Conservation (phyloP, 164 flowering plant genomes). For the Aristolochia contorta region DNA sequence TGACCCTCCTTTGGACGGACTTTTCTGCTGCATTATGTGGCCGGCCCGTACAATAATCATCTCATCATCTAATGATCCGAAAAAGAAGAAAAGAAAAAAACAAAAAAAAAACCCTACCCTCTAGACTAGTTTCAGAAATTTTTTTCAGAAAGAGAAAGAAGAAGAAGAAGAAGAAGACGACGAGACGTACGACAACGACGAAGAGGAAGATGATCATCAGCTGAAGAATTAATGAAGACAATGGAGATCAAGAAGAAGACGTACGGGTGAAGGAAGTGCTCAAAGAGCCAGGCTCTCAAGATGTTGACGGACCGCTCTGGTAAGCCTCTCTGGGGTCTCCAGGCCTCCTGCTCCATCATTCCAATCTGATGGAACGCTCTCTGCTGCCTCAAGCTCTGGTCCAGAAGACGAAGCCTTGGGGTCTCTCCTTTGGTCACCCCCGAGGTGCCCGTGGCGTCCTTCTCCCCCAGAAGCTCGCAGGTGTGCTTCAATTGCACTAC, state of each 20-base stretch:
- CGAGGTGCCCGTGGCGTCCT: constrained; percentile 39
- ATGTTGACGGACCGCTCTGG: constrained; percentile 95
- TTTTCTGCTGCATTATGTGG: too few relatives aligned
- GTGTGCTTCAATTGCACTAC: constrained; percentile 62
- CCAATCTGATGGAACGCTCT: constrained; percentile 87
- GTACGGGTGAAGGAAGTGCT: constrained; percentile 98
- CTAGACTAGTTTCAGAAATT: too few relatives aligned
- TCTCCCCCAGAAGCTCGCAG: constrained; percentile 82
- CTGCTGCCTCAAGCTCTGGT: constrained; percentile 88
- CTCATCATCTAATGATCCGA: too few relatives aligned
- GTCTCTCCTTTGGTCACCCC: constrained; percentile 95
- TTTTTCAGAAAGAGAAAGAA: background rate
- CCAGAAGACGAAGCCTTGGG: constrained; percentile 72
- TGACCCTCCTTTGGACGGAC: too few relatives aligned
- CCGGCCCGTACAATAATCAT: too few relatives aligned
- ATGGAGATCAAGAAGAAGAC: constrained; percentile 15
- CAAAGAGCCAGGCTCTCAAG: constrained; percentile 96
- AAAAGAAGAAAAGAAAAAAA: too few relatives aligned
- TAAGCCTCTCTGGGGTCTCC: constrained; percentile 95
- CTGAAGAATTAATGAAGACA: too few relatives aligned
- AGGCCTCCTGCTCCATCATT: constrained; percentile 94
- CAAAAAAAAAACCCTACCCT: too few relatives aligned
- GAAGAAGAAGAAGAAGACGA: too few relatives aligned
- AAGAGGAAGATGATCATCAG: background rate
- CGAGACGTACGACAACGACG: background rate